Percentiles rank a stretch among this genome's conserved stretches.
These are phyloP conservation scores for Malassezia pachydermatis DNA, from an alignment of 1,284 basidiomycete genomes.

Conservation along the genomic window DNA sequence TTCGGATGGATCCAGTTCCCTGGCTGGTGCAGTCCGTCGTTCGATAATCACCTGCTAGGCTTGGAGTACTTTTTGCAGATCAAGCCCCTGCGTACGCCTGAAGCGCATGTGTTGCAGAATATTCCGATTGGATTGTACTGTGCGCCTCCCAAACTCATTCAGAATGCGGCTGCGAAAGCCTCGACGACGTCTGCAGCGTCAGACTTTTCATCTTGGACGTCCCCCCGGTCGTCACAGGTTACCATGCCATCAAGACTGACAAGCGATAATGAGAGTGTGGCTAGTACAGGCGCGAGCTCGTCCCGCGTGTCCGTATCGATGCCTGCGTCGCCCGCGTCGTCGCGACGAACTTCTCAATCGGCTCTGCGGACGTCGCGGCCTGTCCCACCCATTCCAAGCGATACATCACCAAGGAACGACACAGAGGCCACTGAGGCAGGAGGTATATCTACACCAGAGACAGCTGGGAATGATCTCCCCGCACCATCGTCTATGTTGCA, in stretches of 20 bases:
- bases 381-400: background rate
- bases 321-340: background rate
- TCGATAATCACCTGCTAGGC: slow-evolving; percentile 21
- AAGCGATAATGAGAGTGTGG: background rate
- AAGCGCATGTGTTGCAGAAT: background rate
- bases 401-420: background rate
- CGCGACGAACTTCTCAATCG: background rate
- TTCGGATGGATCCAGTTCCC: slow-evolving; percentile 17
- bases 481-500: background rate
- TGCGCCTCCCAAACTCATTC: slow-evolving; percentile 11
- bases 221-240: background rate
- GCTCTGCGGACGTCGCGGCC: background rate
- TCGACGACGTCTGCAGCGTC: background rate
- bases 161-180: background rate
- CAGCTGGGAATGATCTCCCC: background rate
- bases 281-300: background rate
- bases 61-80: slow-evolving; percentile 36
- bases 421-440: background rate
- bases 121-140: slow-evolving; percentile 14
- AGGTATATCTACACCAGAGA: background rate
- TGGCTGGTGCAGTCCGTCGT: slow-evolving; percentile 26
- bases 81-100: slow-evolving; percentile 11
- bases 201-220: background rate
- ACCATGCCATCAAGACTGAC: background rate
- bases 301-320: background rate